These are phyloP conservation scores for Metrosideros polymorpha DNA, from an alignment of 441 rosid species.

Conservation along the genomic window DNA sequence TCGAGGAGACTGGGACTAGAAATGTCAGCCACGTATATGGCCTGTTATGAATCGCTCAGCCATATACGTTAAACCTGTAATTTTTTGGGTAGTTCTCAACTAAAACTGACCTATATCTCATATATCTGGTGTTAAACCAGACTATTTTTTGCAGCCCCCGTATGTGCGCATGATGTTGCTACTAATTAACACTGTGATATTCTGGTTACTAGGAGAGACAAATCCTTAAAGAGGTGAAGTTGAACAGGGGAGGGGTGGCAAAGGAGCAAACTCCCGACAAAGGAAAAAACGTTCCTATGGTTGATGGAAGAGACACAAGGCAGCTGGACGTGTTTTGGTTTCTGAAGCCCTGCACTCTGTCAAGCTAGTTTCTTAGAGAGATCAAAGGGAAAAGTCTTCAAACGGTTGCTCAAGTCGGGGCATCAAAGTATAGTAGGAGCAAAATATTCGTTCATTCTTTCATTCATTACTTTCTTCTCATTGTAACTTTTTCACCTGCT, in stretches of 20 bases:
- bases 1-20: neutral
- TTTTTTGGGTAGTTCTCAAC: neutral
- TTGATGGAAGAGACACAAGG: constrained; percentile 36
- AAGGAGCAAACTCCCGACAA: constrained; percentile 22
- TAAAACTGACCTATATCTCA: neutral
- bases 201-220: constrained; percentile 34
- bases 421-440: neutral
- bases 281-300: constrained; percentile 15
- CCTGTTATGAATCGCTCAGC: neutral
- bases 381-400: neutral
- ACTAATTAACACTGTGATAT: neutral
- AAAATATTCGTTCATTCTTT: neutral
- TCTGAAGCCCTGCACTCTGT: constrained; percentile 77
- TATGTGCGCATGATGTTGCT: neutral
- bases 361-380: constrained; percentile 11
- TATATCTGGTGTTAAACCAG: neutral
- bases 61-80: neutral
- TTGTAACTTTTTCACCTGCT: neutral
- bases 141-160: neutral
- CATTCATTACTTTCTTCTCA: neutral
- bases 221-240: constrained; percentile 40
- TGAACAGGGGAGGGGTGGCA: constrained; percentile 17
- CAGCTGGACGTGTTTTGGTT: constrained; percentile 76
- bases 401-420: neutral
- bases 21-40: neutral